Evolutionary conservation across 2,329 filamentous ascomycete genomes (phyloP).

Genomic region (Lachnellula occidentalis): DNA sequence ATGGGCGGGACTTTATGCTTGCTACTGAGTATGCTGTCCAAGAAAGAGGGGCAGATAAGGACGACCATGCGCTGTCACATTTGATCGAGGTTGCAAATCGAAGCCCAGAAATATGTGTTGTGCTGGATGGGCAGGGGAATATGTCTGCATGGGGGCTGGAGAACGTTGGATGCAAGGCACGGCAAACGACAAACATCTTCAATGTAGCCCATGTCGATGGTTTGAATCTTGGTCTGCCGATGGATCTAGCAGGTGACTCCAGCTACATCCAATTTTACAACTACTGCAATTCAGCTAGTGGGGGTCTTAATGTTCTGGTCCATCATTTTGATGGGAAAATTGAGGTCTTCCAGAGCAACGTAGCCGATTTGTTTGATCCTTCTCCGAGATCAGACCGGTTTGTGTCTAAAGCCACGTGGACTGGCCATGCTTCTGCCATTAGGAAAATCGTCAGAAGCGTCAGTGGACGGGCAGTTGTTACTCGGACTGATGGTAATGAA

Average conservation of each 20-base stretch:
- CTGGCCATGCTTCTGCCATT: conserved; percentile 74
- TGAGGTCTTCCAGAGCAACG: conserved; percentile 71
- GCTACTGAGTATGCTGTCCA: conserved; percentile 74
- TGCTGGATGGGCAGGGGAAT: conserved; percentile 74
- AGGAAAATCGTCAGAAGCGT: conserved; percentile 84
- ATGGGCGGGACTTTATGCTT: conserved; percentile 71
- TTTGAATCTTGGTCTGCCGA: conserved; percentile 39
- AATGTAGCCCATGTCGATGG: conserved; percentile 75
- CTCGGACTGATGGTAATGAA: conserved; percentile 72
- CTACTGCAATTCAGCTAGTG: conserved; percentile 62
- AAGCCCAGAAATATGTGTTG: conserved; percentile 79
- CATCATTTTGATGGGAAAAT: conserved; percentile 85
- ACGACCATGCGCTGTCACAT: conserved; percentile 72
- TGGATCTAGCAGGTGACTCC: conserved; percentile 11
- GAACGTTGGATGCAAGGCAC: conserved; percentile 68
- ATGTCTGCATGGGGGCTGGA: conserved; percentile 94
- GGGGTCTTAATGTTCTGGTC: conserved; percentile 65
- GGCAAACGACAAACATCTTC: conserved; percentile 66
- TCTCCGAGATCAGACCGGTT: conserved; percentile 55
- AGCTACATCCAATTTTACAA: conserved; percentile 63
- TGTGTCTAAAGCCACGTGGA: conserved; percentile 63
- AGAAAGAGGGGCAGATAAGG: conserved; percentile 42
- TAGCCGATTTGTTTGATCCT: conserved; percentile 77
- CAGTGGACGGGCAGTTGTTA: conserved; percentile 73
- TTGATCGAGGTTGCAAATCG: conserved; percentile 81